Base-by-base conservation (phyloP, 331 rosid species). In the Telfairia occidentalis region DNA sequence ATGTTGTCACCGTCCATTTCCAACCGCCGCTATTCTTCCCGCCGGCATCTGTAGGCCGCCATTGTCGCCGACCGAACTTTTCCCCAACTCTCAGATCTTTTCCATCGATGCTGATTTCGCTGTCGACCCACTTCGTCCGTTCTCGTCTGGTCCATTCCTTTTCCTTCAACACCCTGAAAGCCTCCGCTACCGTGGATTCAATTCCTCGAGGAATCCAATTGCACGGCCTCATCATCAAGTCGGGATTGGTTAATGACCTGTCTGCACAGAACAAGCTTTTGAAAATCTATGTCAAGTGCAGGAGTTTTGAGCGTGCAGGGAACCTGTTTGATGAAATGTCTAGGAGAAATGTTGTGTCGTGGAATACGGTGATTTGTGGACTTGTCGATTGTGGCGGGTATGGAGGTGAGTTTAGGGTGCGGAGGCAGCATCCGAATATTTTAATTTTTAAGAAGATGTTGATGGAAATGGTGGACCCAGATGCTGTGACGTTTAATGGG, bases 241-340 rank as follows among this genome's bases (percentile, higher is more conserved):
- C 61, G 26, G 92, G 97, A 64, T 79, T 83, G 65, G 76, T 66
- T 55, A 82, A 81, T 18, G 71, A 78, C 5, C 79, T 88, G 32
- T 86, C 84, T 65, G 76, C 83, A 1, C 92, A 89, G 81, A 82
- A 84, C 75, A 92, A 83, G 65, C 45, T 87, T 4, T 76, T 92
- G 83, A 80, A 59, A 75, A 64, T 81, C 7, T 90, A 85, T 40
- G 81, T 88, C 1, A 85, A 79, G 12, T 83, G 89, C 81, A 78
- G 79, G 72, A 78, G 85, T 70, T 52, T 77, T 23, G 18, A 42
- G 8, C 52, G 78, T 43, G 96, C 94, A 67, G 69, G 80, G 21
- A 84, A 76, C 24, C 50, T 93, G 89, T 87, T 93, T 35, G 97
- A 54, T 46, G 92, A 87, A 89, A 83, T 91, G 96, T 61, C 72